Base-by-base conservation (phyloP, 257 asterid genomes). In the Ballota nigra region DNA sequence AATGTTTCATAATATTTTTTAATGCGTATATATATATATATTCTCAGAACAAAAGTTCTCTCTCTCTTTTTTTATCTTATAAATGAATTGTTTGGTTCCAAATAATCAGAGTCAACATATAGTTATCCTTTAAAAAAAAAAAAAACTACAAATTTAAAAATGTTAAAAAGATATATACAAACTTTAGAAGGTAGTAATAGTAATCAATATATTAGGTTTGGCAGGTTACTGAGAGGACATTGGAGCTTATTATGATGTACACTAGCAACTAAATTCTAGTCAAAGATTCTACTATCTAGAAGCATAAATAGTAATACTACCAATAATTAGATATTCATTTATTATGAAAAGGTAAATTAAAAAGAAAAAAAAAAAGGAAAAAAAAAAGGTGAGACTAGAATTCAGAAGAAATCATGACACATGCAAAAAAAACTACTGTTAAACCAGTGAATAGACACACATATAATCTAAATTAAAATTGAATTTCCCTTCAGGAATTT, bases 221-320 rank as follows among this genome's bases (percentile, higher is more conserved):
- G 79, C 70, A 85, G 84, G 81, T 85, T 69, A 80, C 26, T 75
- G 88, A 83, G 81, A 65, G 74, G 82, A 83, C 87, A 75, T 69
- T 79, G 70, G 77, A 83, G 72, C 87, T 55, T 63, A 75, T 55
- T 58, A 72, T 79, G 85, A 83, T 81, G 84, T 71, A 40, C 71
- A 73, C 49, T 76, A 67, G 23, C 81, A 61, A 69, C 81, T 80
- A 43, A 75, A 64, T 56, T 70, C 23, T 66, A 58, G 89, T 84
- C 85, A 82, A 84, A 75, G 78, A 77, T 79, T 66, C 71, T 15
- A 56, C 55, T 31, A 63, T 78, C 78, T 70, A 74, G 73, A 74
- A 77, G 61, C 20, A 45, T 65, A 16, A 63, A 63, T 29, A n/a
- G n/a, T 29, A 28, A 28, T 20, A 52, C 59, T 5, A 52, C 51